Evolutionary conservation across 352 stramenopile genomes (phyloP).

Genomic region (Globisporangium yorkense): DNA sequence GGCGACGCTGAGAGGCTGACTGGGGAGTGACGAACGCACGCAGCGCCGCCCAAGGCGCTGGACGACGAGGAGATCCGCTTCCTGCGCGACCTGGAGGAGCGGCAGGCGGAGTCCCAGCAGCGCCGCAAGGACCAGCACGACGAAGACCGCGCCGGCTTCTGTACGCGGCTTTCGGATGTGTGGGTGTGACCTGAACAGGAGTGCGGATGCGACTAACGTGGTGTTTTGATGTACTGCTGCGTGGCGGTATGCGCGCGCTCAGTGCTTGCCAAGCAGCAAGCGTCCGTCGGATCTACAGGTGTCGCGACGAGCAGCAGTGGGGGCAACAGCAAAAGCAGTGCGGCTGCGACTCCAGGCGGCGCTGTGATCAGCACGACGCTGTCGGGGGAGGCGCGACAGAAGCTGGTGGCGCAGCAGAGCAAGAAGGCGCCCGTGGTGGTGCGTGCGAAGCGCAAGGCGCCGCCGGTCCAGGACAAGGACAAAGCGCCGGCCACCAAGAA

Average conservation of each 20-base stretch:
- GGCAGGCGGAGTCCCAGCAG: slow-evolving; percentile 39
- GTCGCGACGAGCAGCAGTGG: slow-evolving; percentile 15
- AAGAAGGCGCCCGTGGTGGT: slow-evolving; percentile 32
- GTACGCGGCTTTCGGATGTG: slow-evolving; percentile 24
- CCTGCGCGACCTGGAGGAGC: slow-evolving; percentile 62
- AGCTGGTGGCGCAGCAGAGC: slow-evolving; percentile 17
- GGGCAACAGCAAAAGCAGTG: background rate
- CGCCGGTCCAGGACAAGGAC: slow-evolving; percentile 3
- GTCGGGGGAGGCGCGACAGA: slow-evolving; percentile 13
- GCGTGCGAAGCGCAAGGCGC: slow-evolving; percentile 47
- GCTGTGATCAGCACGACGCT: background rate
- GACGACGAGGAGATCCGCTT: slow-evolving; percentile 85
- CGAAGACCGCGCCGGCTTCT: slow-evolving; percentile 63
- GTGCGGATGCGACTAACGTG: background rate
- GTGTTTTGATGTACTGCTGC: background rate
- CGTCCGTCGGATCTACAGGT: background rate
- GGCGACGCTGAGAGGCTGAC: background rate
- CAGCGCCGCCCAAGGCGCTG: slow-evolving; percentile 78
- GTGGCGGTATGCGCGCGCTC: background rate
- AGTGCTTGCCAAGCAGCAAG: slow-evolving; percentile 54
- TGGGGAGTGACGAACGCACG: background rate
- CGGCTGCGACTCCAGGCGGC: background rate
- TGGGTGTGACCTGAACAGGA: background rate
- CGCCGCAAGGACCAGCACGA: slow-evolving; percentile 62
- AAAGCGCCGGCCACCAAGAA: slow-evolving; percentile 11